These are phyloP conservation scores for Aureobasidium pullulans DNA, from an alignment of 2,329 filamentous ascomycete species.

Conservation along the genomic window DNA sequence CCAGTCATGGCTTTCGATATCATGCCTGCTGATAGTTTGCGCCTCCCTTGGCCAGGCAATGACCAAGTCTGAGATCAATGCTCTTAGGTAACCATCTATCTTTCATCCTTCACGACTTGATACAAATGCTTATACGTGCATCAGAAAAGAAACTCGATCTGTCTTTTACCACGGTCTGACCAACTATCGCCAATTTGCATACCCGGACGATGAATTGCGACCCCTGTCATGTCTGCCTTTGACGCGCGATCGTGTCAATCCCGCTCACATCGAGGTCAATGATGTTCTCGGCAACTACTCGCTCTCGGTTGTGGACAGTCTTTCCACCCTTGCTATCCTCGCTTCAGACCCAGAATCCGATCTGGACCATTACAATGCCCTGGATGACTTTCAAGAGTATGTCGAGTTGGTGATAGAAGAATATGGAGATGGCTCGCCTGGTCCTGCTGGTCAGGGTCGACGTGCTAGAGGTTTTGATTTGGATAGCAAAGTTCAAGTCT, in stretches of 20 bases:
- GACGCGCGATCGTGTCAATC: conserved; percentile 73
- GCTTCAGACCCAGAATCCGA: conserved; percentile 61
- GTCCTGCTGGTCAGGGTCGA: conserved; percentile 60
- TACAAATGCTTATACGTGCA: neutral
- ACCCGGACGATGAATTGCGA: conserved; percentile 90
- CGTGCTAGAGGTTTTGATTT: conserved; percentile 80
- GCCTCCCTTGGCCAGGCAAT: conserved; percentile 33
- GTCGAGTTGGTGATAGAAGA: conserved; percentile 67
- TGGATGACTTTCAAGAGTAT: conserved; percentile 66
- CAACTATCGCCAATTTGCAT: conserved; percentile 90
- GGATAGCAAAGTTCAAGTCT: conserved; percentile 97
- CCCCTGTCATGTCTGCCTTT: conserved; percentile 79
- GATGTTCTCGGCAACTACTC: conserved; percentile 97
- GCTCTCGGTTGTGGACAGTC: conserved; percentile 85
- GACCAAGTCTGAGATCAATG: conserved; percentile 35
- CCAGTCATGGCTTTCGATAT: neutral
- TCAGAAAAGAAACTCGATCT: conserved; percentile 44
- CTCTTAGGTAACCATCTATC: conserved; percentile 28
- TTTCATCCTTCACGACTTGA: neutral
- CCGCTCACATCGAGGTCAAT: conserved; percentile 77
- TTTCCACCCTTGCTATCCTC: conserved; percentile 88
- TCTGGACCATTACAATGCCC: conserved; percentile 46
- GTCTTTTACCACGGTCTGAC: conserved; percentile 97
- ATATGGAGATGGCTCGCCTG: conserved; percentile 76
- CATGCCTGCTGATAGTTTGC: neutral